Evolutionary conservation across 2,329 filamentous ascomycete species (phyloP).

Genomic region (Cryoendolithus antarcticus): DNA sequence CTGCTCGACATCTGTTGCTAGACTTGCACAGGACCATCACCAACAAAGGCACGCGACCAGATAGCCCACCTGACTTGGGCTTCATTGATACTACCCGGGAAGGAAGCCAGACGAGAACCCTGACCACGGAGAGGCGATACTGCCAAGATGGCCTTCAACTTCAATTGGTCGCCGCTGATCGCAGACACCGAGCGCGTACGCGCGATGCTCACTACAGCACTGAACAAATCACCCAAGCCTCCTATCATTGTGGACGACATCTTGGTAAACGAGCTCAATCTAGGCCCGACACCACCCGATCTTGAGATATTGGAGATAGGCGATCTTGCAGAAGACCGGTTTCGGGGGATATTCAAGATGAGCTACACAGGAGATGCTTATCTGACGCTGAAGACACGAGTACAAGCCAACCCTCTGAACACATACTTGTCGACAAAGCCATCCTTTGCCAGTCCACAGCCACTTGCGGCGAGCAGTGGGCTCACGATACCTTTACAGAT

Average conservation of each 20-base stretch:
- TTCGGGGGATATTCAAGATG: constrained; percentile 99
- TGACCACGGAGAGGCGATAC: background rate
- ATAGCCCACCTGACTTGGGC: too few relatives aligned
- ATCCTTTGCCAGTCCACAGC: constrained; percentile 81
- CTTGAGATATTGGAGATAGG: constrained; percentile 96
- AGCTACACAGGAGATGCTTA: constrained; percentile 93
- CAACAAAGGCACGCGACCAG: too few relatives aligned
- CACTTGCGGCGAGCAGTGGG: constrained; percentile 78
- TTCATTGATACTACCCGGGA: too few relatives aligned
- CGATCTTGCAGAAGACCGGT: constrained; percentile 90
- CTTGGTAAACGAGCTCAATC: constrained; percentile 91
- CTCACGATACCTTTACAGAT: constrained; percentile 97
- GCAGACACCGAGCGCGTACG: constrained; percentile 85
- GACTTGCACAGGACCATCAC: too few relatives aligned
- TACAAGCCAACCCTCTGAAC: constrained; percentile 95
- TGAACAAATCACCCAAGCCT: constrained; percentile 96
- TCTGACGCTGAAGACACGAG: constrained; percentile 84
- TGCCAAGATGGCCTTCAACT: constrained; percentile 88
- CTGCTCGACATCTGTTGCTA: too few relatives aligned
- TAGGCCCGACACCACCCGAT: constrained; percentile 87
- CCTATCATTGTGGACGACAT: constrained; percentile 99
- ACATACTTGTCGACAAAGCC: constrained; percentile 90
- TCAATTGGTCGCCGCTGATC: constrained; percentile 99
- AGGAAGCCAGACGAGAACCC: too few relatives aligned
- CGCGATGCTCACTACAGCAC: constrained; percentile 82